Evolutionary conservation across 257 asterid species (phyloP).

Genomic region (Coffea canephora): DNA sequence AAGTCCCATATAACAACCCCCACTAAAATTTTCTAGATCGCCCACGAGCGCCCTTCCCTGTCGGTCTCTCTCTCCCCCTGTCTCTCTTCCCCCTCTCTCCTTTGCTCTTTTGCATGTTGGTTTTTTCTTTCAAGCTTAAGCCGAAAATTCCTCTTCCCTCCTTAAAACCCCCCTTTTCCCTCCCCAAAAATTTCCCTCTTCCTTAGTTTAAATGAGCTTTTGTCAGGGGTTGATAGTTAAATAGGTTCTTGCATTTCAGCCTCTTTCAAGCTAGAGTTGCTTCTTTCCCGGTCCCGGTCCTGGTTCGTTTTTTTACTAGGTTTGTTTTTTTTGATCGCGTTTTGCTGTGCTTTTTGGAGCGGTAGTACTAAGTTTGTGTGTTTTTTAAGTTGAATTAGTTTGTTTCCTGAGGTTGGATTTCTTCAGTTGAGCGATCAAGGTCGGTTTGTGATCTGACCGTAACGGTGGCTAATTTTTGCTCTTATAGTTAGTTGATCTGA

Average conservation of each 20-base stretch:
- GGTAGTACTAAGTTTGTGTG: background rate
- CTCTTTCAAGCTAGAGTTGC: background rate
- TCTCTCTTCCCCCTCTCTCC: slow-evolving; percentile 33
- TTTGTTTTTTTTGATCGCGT: background rate
- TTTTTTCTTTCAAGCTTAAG: slow-evolving; percentile 28
- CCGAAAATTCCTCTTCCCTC: slow-evolving; percentile 27
- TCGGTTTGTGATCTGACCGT: slow-evolving; percentile 26
- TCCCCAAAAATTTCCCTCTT: background rate
- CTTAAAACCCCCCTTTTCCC: slow-evolving; percentile 14
- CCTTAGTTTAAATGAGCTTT: background rate
- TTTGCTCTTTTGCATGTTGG: slow-evolving; percentile 7
- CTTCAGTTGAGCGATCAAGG: slow-evolving; percentile 13
- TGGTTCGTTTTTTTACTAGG: background rate
- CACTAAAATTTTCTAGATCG: slow-evolving; percentile 1
- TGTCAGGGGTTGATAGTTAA: background rate
- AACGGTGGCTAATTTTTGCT: background rate
- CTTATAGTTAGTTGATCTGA: background rate
- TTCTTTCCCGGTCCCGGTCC: background rate
- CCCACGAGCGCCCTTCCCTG: slow-evolving; percentile 30
- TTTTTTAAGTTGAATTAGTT: background rate
- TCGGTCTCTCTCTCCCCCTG: slow-evolving; percentile 31
- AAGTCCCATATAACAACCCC: slow-evolving; percentile 35
- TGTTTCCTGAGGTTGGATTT: background rate
- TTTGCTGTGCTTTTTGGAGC: background rate
- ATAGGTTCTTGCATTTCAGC: background rate